Evolutionary conservation across 768 basidiomycete genomes (phyloP).

Genomic region (Mycena epipterygia): DNA sequence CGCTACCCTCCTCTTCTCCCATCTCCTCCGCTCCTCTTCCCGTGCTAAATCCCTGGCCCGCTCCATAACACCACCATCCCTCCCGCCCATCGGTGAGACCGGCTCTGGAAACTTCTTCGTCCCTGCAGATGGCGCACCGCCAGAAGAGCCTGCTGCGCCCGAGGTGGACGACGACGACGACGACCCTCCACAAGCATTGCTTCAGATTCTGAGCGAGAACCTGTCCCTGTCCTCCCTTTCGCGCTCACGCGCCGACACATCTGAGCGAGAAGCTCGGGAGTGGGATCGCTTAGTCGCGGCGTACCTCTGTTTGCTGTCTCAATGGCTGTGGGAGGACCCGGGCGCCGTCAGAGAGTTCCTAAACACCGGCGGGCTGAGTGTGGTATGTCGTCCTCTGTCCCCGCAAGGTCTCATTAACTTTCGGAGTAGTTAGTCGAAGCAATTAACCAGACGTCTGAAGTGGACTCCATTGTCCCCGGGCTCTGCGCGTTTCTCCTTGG

Average conservation of each 20-base stretch:
- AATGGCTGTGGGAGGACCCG: constrained; percentile 99
- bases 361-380: constrained; percentile 89
- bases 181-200: constrained; percentile 76
- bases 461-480: constrained; percentile 89
- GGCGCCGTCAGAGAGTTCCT: constrained; percentile 90
- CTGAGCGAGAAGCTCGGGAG: constrained; percentile 81
- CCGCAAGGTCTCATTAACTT: not conserved
- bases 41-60: constrained; percentile 76
- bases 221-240: constrained; percentile 89
- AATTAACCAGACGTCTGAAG: constrained; percentile 90
- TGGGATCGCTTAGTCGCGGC: constrained; percentile 93
- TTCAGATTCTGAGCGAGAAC: constrained; percentile 92
- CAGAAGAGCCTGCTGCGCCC: constrained; percentile 46
- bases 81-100: constrained; percentile 44
- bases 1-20: constrained; percentile 83
- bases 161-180: constrained; percentile 67
- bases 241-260: constrained; percentile 74
- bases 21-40: constrained; percentile 78
- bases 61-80: constrained; percentile 67
- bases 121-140: constrained; percentile 74
- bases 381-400: constrained; percentile 68
- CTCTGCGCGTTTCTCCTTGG: constrained; percentile 93
- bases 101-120: constrained; percentile 73
- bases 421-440: constrained; percentile 87
- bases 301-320: constrained; percentile 85